Evolutionary conservation across 495 filamentous ascomycete species (phyloP), one percentile per base, ranked within the genome.

Genomic region (Xylaria palmicola): DNA sequence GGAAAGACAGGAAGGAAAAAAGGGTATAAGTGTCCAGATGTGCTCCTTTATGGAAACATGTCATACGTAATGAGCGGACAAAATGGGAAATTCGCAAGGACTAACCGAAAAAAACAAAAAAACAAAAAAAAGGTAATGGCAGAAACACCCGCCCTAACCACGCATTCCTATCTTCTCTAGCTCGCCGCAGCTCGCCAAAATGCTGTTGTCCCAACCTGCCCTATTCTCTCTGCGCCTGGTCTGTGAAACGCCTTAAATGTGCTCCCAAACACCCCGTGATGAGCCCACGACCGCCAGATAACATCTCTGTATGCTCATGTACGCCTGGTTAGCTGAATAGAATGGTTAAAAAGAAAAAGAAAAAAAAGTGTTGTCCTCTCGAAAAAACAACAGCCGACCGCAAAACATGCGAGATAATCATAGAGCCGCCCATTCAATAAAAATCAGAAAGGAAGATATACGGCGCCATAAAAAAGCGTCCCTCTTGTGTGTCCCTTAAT

Each of bases 1-100:
- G n/a, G n/a, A 2, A 29, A 3, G 19, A 24, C 5, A 6, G 2
- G 4, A 5, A 40, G 22, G 34, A 37, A 50, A 50, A 41, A 15
- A 19, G 45, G 36, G 45, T 59, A 59, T 50, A 59, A 59, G 26
- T 26, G 24, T 59, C 44, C 40, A 50, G 45, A 59, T 17, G 34
- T 29, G 32, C 44, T 59, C 56, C 56, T 48, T 47, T 17, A 39
- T 39, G 44, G 56, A 49, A 59, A 39, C 43, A 59, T n/a, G 45
- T 30, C 47, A 43, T 20, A 24, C 15, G 15, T 2, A 19, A 59
- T 13, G 3, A 43, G 22, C 26, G 26, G 27, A n/a, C n/a, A n/a
- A n/a, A n/a, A n/a, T n/a, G n/a, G n/a, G n/a, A n/a, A n/a, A n/a
- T n/a, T n/a, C n/a, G n/a, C n/a, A n/a, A n/a, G n/a, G n/a, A n/a